Evolutionary conservation across 2,329 filamentous ascomycete species (phyloP), one percentile per base, ranked within the genome.

Genomic region (Cladosporium sp.): DNA sequence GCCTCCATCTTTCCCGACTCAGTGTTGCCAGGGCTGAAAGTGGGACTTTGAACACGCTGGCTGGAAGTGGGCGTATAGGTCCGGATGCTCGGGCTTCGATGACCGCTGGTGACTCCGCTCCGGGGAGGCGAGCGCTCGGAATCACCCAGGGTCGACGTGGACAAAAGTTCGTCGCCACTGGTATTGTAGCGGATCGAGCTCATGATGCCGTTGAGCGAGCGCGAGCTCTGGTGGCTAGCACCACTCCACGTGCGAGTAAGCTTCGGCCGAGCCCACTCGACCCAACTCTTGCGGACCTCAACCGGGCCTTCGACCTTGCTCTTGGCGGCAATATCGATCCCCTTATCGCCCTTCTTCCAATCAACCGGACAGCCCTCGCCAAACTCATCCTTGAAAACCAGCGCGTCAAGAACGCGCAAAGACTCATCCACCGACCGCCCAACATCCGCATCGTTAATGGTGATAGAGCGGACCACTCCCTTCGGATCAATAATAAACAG

Each of bases 401-500:
- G 73, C 20, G 76, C 76, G 54, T 79, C 76, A 48, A 79, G 67
- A 29, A 78, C 65, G 34, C 82, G 80, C 59, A 83, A 73, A 2
- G 80, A 78, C 70, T 85, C 82, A 63, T 83, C 79, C 49, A 85
- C 82, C 58, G 78, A 76, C 58, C 82, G 80, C 54, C 82, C 82
- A 56, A 85, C 80, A 54, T 81, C 79, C 27, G 83, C 74, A 61
- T 85, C 81, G 69, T 84, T 84, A 71, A 84, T 73, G 55, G 81
- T 83, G 66, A 84, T 82, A 73, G 82, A 59, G 56, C 81, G 70
- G 20, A 85, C 71, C 22, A 75, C 67, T 50, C 81, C 82, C 66
- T 79, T 78, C 53, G 81, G 80, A 64, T 85, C 82, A 61, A 85
- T 83, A 69, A 85, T 75, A 72, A 85, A 85, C 40, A 84, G 72